Evolutionary conservation across 116 monocot genomes (phyloP).

Genomic region (Dioscorea cayenensis): DNA sequence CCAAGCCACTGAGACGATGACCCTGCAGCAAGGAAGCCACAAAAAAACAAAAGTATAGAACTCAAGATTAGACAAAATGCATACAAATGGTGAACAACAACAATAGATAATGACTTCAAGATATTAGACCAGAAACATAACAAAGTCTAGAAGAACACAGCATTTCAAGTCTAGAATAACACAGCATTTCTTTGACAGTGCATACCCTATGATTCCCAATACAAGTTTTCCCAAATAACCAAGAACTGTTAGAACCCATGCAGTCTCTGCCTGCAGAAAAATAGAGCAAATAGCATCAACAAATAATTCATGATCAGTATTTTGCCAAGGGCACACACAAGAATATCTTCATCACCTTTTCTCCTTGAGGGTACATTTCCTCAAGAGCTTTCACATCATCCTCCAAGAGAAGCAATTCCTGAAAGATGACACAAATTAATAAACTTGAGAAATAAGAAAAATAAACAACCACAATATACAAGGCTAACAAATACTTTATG

Average conservation of each 20-base stretch:
- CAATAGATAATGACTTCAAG: neutral
- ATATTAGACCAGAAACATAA: neutral
- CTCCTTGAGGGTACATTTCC: constrained; percentile 99
- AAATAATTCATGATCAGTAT: neutral
- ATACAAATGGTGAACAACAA: neutral
- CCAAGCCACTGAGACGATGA: constrained; percentile 94
- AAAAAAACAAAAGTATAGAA: neutral
- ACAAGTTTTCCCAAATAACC: constrained; percentile 71
- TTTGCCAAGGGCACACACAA: neutral
- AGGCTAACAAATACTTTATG: neutral
- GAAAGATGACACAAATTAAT: neutral
- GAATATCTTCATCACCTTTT: constrained; percentile 42
- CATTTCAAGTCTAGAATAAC: neutral
- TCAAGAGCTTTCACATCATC: constrained; percentile 93
- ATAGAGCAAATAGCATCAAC: neutral
- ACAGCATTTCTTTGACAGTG: neutral
- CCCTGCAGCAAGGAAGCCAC: constrained; percentile 25
- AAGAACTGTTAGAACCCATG: constrained; percentile 87
- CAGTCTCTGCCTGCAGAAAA: constrained; percentile 68
- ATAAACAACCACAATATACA: neutral
- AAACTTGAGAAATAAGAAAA: neutral
- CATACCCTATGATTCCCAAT: constrained; percentile 70
- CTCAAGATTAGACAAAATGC: neutral
- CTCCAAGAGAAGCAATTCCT: constrained; percentile 95
- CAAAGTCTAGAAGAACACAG: neutral